Evolutionary conservation across 2,329 filamentous ascomycete genomes (phyloP).

Genomic region (Ampelomyces quisqualis): DNA sequence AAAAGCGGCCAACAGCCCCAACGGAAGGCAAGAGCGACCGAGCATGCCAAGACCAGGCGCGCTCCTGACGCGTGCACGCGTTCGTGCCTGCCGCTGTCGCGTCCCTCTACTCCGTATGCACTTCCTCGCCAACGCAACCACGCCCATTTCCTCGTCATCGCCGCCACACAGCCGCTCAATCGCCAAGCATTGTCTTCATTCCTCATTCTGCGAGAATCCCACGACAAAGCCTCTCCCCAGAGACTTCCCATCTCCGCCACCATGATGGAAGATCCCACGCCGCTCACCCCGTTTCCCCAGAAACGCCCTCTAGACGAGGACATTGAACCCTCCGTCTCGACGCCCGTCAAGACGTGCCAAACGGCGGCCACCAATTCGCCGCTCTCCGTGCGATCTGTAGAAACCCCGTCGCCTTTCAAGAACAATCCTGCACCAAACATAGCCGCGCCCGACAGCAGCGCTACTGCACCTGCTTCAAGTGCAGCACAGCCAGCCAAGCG

Average conservation of each 20-base stretch:
- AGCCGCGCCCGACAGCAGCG: conserved; percentile 18
- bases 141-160: conserved; percentile 11
- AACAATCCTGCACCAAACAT: conserved; percentile 7
- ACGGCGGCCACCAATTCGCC: conserved; percentile 36
- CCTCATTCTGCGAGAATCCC: no score
- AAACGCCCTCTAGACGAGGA: conserved; percentile 42
- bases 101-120: conserved; percentile 18
- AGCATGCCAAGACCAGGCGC: conserved; percentile 20
- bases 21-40: neutral
- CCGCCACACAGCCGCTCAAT: no score
- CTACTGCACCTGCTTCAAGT: conserved; percentile 13
- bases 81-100: conserved; percentile 29
- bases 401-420: conserved; percentile 37
- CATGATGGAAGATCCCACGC: conserved; percentile 34
- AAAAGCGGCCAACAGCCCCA: neutral
- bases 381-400: conserved; percentile 34
- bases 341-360: conserved; percentile 28
- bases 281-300: conserved; percentile 20
- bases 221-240: neutral
- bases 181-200: no score
- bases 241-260: neutral
- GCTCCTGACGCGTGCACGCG: conserved; percentile 27
- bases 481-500: conserved; percentile 44
- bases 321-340: conserved; percentile 24
- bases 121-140: conserved; percentile 3